Evolutionary conservation across 352 stramenopile species (phyloP), one percentile per base, ranked within the genome.

Genomic region (Globisporangium recalcitrans): DNA sequence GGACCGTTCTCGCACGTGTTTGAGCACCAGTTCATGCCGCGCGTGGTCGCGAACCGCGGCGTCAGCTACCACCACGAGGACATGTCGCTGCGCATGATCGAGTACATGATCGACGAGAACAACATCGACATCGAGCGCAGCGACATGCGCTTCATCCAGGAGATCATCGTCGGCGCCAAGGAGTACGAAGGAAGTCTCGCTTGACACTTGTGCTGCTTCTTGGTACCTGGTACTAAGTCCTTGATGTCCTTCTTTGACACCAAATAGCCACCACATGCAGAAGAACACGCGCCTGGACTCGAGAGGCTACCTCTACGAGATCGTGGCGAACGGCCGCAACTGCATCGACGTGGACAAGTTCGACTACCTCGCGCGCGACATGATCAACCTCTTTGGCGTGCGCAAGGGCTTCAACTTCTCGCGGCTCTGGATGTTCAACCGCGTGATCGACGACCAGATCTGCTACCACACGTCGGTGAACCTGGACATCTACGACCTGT

Each of bases 1-100:
- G 97, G 97, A 1, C 94, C 96, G 2, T 99, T 97, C 71, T 97
- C 82, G 22, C 97, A 99, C 70, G 76, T 98, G 5, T 99, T 97
- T 70, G 96, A 99, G 70, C 77, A 85, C 49, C 75, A 90, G 55
- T 97, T 98, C 64, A 91, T 97, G 70, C 76, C 74, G 21, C 71
- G 67, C n/a, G 76, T 88, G 24, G 61, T 69, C 14, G 67, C 77
- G 40, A 65, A 64, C 7, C 58, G 67, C 34, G 63, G 62, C 57
- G 29, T 60, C 14, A 52, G 48, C 13, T 97, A 93, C 68, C 70
- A 78, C 52, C 88, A 97, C 67, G 88, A 96, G 63, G 74, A 91
- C 46, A 93, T 92, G 76, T 94, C 81, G 52, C 59, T 90, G 31
- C 68, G 68, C 19, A 91, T 94, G 77, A 75, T 95, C 58, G 82